Evolutionary conservation across 345 rosid genomes (phyloP).

Genomic region (Anacardium occidentale): DNA sequence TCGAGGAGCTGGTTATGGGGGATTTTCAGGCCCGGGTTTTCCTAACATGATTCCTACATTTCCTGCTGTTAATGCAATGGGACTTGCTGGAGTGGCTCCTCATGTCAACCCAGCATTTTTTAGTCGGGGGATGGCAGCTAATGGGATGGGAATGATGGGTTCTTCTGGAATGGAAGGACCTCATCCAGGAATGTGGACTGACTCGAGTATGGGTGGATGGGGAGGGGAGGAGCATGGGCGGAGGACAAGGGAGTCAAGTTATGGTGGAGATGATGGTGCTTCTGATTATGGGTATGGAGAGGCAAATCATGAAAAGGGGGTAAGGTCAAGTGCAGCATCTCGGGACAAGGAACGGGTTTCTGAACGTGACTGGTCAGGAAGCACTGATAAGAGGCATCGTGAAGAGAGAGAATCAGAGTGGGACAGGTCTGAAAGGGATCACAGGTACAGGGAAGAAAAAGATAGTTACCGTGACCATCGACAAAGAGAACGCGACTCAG

Average conservation of each 20-base stretch:
- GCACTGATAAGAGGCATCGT: constrained; percentile 60
- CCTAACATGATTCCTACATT: constrained; percentile 78
- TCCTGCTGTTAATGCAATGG: constrained; percentile 73
- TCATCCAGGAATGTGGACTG: constrained; percentile 70
- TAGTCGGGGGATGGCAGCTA: constrained; percentile 62
- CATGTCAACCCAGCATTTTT: constrained; percentile 89
- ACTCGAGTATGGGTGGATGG: constrained; percentile 72
- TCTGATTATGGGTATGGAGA: constrained; percentile 86
- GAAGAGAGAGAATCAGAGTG: constrained; percentile 52
- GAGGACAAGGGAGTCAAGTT: constrained; percentile 61
- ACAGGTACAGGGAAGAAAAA: constrained; percentile 57
- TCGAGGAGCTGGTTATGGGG: constrained; percentile 74
- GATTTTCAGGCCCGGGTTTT: constrained; percentile 68
- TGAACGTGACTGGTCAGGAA: constrained; percentile 75
- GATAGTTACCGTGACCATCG: constrained; percentile 63
- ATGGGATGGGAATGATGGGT: constrained; percentile 66
- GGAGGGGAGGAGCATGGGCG: constrained; percentile 52
- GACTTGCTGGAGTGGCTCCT: constrained; percentile 84
- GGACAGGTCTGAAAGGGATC: constrained; percentile 61
- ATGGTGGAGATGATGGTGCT: constrained; percentile 83
- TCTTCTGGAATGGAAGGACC: constrained; percentile 70
- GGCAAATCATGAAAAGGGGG: constrained; percentile 68
- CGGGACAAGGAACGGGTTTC: constrained; percentile 61
- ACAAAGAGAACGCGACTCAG: constrained; percentile 66
- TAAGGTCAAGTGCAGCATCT: constrained; percentile 45